Evolutionary conservation across 148 eudicot species (phyloP).

Genomic region (Fallopia convolvulus): DNA sequence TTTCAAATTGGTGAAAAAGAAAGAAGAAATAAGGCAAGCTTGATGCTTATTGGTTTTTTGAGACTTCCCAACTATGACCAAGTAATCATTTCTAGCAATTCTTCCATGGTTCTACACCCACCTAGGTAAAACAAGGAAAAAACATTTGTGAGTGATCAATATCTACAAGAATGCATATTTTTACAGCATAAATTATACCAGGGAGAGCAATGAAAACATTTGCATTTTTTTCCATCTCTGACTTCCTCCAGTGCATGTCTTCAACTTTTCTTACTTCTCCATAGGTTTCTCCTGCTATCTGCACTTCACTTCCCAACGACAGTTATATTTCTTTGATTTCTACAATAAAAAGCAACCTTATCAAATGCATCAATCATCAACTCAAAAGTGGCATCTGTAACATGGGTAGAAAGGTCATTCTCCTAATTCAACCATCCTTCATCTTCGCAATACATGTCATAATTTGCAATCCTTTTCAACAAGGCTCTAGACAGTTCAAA

Average conservation of each 20-base stretch:
- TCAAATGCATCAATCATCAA: constrained; percentile 77
- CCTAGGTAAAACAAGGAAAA: constrained; percentile 20
- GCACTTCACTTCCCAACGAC: neutral
- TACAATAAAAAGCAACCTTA: constrained; percentile 48
- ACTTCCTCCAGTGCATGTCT: constrained; percentile 76
- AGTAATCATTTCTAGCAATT: constrained; percentile 56
- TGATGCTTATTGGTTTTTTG: constrained; percentile 51
- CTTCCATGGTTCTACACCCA: constrained; percentile 88
- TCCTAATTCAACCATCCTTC: constrained; percentile 48
- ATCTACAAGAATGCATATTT: neutral
- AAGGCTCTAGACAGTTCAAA: constrained; percentile 70
- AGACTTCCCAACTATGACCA: constrained; percentile 85
- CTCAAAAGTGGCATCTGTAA: constrained; percentile 59
- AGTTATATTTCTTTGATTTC: neutral
- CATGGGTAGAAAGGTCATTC: constrained; percentile 1
- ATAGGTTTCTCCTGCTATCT: constrained; percentile 57
- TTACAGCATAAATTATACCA: constrained; percentile 24
- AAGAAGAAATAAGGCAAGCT: too few species aligned
- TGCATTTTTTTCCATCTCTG: constrained; percentile 72
- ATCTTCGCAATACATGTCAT: constrained; percentile 79
- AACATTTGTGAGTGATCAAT: neutral
- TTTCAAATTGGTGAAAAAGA: too few species aligned
- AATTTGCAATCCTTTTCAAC: constrained; percentile 49
- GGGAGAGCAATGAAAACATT: constrained; percentile 85
- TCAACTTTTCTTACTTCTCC: constrained; percentile 60